A percentile compares a stretch with the other conserved stretches of the same genome.
These are phyloP conservation scores for Ophiostoma quercus DNA, from an alignment of 2,329 filamentous ascomycete species.

Conservation along the genomic window DNA sequence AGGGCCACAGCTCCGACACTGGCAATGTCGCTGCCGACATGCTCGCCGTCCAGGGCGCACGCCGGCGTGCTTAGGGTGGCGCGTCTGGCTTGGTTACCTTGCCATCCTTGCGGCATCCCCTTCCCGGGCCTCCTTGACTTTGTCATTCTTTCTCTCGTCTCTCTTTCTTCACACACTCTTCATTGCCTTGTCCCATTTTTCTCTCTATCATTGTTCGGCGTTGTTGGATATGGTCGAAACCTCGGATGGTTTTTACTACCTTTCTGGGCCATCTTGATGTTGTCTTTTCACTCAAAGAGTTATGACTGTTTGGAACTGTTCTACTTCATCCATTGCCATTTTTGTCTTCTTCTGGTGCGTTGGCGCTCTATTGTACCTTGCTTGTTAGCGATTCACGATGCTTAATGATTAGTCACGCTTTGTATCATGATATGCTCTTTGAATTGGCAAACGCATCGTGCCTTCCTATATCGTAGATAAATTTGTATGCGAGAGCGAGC, in stretches of 20 bases:
- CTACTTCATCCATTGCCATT: neutral
- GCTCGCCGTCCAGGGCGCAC: constrained; percentile 65
- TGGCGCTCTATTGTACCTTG: neutral
- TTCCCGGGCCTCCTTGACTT: neutral
- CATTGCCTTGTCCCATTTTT: neutral
- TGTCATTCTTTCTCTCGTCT: neutral
- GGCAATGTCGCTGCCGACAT: constrained; percentile 79
- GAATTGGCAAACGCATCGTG: neutral
- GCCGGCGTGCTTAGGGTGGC: constrained; percentile 21
- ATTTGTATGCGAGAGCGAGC: neutral
- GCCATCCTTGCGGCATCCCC: neutral
- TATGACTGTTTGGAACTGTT: constrained; percentile 1
- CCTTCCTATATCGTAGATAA: neutral
- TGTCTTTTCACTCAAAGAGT: neutral
- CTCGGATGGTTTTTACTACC: neutral
- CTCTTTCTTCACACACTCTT: neutral
- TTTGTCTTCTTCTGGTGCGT: neutral
- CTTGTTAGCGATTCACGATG: neutral
- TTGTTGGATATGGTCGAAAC: neutral
- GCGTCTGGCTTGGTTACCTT: too few relatives aligned
- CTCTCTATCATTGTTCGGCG: neutral
- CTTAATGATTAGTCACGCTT: neutral
- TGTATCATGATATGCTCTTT: neutral
- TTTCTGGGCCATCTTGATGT: neutral
- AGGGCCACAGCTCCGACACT: constrained; percentile 67